Base-by-base conservation (phyloP, 805 yeast species). In the Ogataea glucozyma region DNA sequence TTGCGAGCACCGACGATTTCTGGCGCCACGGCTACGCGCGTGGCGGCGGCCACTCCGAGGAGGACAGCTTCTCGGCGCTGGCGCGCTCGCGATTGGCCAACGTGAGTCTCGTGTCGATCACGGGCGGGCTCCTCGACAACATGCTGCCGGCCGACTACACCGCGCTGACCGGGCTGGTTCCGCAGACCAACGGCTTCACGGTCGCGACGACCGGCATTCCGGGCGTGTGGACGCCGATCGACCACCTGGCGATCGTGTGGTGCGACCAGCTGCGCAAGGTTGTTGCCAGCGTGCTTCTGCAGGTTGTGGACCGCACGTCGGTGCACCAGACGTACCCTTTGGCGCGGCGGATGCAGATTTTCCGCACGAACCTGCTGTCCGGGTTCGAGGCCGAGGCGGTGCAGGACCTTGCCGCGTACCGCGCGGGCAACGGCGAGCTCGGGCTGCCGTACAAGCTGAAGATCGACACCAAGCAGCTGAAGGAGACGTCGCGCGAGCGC, bases 231-330 rank as follows among this genome's bases (percentile, higher is more conserved):
- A 82, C 96, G 0, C 85, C 97, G 1, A 81, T 89, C 30, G 98
- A 91, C 62, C 99, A 91, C 66, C 72, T 88, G 50, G 97, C 98
- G 0, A 82, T 93, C 36, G 96, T 91, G 2, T 91, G 99, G 99
- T 91, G 99, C 64, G 86, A 82, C 47, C 97, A 91, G 61, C 66
- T 90, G 27, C 73, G 97, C 40, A 70, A 75, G 40, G 76, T 73
- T 12, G 51, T 91, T 1, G 83, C 87, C 7, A 66, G 66, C 38
- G 67, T 81, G 0, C 57, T 93, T 26, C 64, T 85, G 35, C 83
- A 78, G 22, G 69, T 85, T 10, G 75, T 79, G 2, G 85, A 88
- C 53, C 64, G 61, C 18, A 49, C 58, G 0, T 59, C 70, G 0
- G 68, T 79, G 0, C 38, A 54, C 8, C 78, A 76, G 52, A 85